Evolutionary conservation across 495 filamentous ascomycete genomes (phyloP).

Genomic region (Echria macrotheca): DNA sequence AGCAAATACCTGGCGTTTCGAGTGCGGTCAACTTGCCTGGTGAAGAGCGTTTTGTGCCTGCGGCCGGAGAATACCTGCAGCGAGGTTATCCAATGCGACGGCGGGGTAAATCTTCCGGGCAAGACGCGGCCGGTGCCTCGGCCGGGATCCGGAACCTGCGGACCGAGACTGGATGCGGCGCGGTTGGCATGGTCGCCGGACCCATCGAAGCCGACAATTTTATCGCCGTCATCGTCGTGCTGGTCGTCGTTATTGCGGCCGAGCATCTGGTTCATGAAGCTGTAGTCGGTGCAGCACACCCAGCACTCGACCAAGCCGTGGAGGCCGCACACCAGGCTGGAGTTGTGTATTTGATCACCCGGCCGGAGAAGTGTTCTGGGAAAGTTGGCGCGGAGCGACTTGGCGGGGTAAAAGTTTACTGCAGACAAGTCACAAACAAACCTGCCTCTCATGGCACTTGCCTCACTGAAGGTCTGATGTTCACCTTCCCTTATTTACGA

Average conservation of each 20-base stretch:
- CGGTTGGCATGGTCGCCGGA: no score
- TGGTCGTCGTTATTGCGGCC: constrained; percentile 5
- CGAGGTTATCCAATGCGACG: constrained; percentile 14
- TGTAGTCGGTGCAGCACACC: constrained; percentile 24
- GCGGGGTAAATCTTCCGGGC: constrained; percentile 26
- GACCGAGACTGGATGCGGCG: not conserved
- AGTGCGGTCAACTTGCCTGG: constrained; percentile 11
- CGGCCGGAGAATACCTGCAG: constrained; percentile 19
- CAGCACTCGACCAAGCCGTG: constrained; percentile 21
- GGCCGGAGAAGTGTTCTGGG: no score
- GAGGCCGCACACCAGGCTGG: constrained; percentile 20
- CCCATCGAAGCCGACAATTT: not conserved
- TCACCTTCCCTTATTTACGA: no score
- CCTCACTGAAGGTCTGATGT: no score
- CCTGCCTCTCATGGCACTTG: no score
- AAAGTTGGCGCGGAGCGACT: no score
- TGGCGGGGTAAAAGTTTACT: no score
- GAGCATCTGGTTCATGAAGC: constrained; percentile 19
- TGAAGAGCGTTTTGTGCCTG: constrained; percentile 7
- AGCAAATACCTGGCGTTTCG: not conserved
- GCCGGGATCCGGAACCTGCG: not conserved
- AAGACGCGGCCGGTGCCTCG: constrained; percentile 27
- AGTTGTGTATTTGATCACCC: no score
- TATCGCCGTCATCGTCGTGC: not conserved
- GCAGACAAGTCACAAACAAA: no score